These are phyloP conservation scores for Amphicarpaea edgeworthii DNA, from an alignment of 306 rosid species.

Conservation along the genomic window DNA sequence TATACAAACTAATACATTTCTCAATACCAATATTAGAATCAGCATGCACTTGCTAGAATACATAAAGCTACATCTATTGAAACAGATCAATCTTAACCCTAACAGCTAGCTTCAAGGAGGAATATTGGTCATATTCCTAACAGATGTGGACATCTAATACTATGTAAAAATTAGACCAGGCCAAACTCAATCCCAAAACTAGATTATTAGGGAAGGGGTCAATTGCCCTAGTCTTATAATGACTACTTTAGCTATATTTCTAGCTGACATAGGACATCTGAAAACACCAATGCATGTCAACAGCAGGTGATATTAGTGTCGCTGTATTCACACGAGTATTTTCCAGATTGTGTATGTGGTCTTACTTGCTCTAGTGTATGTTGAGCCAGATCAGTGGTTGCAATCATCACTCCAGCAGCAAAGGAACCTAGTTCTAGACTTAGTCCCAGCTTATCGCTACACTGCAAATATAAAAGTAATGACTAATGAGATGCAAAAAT, in stretches of 20 bases:
- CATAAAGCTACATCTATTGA: slow-evolving; percentile 23
- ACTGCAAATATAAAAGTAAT: slow-evolving; percentile 64
- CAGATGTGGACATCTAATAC: background rate
- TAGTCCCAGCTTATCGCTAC: slow-evolving; percentile 96
- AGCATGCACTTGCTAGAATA: slow-evolving; percentile 28
- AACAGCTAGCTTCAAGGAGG: background rate
- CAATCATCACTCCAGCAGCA: slow-evolving; percentile 99
- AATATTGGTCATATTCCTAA: background rate
- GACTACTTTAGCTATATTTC: background rate
- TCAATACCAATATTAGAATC: slow-evolving; percentile 10
- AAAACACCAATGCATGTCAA: slow-evolving; percentile 36
- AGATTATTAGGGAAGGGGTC: background rate
- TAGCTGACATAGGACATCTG: background rate
- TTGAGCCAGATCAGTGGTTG: slow-evolving; percentile 96
- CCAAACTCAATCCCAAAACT: background rate
- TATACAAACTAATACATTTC: slow-evolving; percentile 27
- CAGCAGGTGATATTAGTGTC: slow-evolving; percentile 34
- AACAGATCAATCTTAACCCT: background rate
- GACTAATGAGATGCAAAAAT: slow-evolving; percentile 42
- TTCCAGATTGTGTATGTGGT: slow-evolving; percentile 19
- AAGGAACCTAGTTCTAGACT: slow-evolving; percentile 97
- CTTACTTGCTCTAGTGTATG: slow-evolving; percentile 97
- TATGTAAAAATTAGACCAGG: background rate
- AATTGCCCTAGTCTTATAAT: background rate
- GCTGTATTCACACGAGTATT: slow-evolving; percentile 14